Conservation (phyloP, 805 yeast species). For the Sugiyamaella valdiviana region DNA sequence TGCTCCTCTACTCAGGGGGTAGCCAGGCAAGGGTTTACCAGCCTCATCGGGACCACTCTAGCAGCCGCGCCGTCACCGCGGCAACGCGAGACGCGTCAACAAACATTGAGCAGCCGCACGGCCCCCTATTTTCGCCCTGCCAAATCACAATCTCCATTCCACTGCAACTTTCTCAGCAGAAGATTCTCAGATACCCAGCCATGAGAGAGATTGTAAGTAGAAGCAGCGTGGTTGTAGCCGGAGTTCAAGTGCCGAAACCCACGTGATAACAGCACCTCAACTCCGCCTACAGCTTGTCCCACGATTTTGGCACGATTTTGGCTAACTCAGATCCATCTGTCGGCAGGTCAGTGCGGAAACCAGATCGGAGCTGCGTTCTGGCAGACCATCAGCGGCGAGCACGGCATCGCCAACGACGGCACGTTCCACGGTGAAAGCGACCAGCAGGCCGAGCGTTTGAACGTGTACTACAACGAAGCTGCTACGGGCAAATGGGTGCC, state of each 20-base stretch:
- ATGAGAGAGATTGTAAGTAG: constrained; percentile 29
- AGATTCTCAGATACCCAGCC: constrained; percentile 1
- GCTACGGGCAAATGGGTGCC: constrained; percentile 85
- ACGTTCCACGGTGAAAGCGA: constrained; percentile 24
- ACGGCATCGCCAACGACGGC: constrained; percentile 36
- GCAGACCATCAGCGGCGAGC: constrained; percentile 38
- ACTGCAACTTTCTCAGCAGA: background rate
- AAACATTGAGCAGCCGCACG: background rate
- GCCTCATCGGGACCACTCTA: no score
- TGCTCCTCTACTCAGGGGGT: no score
- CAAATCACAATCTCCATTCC: background rate
- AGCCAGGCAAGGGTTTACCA: no score
- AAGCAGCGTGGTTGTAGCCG: background rate
- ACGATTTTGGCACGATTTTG: background rate
- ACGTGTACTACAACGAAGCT: constrained; percentile 85
- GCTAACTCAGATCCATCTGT: constrained; percentile 68
- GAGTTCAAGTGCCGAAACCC: no score
- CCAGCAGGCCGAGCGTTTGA: constrained; percentile 44
- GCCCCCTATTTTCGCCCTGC: background rate
- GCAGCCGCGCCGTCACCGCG: background rate
- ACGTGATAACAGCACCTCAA: no score
- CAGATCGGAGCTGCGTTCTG: constrained; percentile 55
- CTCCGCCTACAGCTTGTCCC: background rate
- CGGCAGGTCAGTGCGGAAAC: constrained; percentile 99
- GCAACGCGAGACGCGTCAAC: background rate